phyloP scores from a whole-genome alignment of 768 basidiomycete species.

The Clitopilus hobsonii region DNA sequence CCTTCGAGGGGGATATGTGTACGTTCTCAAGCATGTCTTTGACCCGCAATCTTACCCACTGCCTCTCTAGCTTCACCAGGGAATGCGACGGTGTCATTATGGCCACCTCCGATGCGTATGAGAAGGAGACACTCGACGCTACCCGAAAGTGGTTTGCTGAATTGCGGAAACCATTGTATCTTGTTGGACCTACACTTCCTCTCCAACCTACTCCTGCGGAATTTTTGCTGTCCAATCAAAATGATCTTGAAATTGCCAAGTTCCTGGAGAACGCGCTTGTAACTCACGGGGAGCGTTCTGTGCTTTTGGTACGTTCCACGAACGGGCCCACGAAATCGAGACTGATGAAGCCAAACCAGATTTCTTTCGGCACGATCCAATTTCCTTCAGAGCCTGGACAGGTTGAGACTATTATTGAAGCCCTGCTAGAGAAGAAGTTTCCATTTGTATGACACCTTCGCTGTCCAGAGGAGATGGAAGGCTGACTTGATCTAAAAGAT shows the following conservation, averaged over 20 bases:
- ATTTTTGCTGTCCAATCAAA: background rate
- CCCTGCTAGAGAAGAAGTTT: background rate
- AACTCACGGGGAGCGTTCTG: background rate
- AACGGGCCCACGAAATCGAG: background rate
- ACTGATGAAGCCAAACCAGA: background rate
- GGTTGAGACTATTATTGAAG: background rate
- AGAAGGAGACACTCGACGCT: background rate
- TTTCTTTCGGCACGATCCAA: background rate
- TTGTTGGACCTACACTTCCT: background rate
- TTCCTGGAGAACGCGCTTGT: background rate
- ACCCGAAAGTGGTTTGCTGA: background rate
- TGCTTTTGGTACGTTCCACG: background rate
- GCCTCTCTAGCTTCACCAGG: background rate
- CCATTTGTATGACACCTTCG: background rate
- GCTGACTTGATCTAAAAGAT: conserved; percentile 4
- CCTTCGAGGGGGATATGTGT: background rate
- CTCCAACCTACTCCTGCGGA: background rate
- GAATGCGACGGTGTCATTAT: background rate
- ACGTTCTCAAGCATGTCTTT: background rate
- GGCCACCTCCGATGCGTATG: background rate
- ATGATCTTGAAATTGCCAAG: background rate
- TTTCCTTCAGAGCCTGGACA: background rate
- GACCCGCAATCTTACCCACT: background rate
- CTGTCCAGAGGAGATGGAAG: background rate
- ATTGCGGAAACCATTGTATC: background rate